Evolutionary conservation across 345 rosid genomes (phyloP).

Genomic region (thale cress (Arabidopsis thaliana)): TAIR10.1 NC_003070.9:5617501-5618000

Average conservation of each 20-base stretch:
- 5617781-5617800: constrained; percentile 5
- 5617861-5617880: constrained; percentile 28
- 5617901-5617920: constrained; percentile 15
- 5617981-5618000: constrained; percentile 33
- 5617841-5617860: constrained; percentile 44
- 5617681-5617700: neutral
- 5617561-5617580: constrained; percentile 16
- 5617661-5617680: neutral
- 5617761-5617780: neutral
- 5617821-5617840: constrained; percentile 35
- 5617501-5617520: constrained; percentile 32
- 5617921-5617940: constrained; percentile 2
- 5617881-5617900: constrained; percentile 7
- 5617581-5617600: constrained; percentile 19
- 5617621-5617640: constrained; percentile 31
- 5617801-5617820: constrained; percentile 28
- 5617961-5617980: constrained; percentile 43
- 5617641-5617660: neutral
- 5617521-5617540: constrained; percentile 33
- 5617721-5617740: neutral
- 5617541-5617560: neutral
- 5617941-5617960: constrained; percentile 26
- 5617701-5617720: constrained; percentile 7
- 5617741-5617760: neutral
- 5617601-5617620: constrained; percentile 46